Evolutionary conservation across 108 stramenopile genomes (phyloP).

Genomic region (Epithemia pelagica): DNA sequence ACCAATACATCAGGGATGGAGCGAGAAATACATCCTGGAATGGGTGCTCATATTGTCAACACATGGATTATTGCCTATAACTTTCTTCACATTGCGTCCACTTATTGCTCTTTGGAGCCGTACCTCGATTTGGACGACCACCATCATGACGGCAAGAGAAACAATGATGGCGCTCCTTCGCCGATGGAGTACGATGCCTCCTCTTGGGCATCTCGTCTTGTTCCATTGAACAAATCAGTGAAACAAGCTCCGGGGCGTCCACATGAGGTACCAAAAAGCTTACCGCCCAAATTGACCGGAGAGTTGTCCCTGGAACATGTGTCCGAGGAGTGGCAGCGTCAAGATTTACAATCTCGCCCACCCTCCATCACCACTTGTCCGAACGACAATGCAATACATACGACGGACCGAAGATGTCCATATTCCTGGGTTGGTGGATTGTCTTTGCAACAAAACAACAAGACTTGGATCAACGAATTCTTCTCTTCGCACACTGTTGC

Average conservation of each 20-base stretch:
- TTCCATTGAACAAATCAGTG: conserved; percentile 10
- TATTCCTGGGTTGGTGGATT: conserved; percentile 63
- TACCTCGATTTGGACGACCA: neutral
- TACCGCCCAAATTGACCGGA: conserved; percentile 57
- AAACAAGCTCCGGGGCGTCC: conserved; percentile 32
- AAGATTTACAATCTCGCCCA: neutral
- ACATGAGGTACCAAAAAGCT: conserved; percentile 37
- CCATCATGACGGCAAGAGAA: neutral
- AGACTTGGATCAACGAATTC: conserved; percentile 39
- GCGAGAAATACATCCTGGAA: conserved; percentile 72
- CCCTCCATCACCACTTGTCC: neutral
- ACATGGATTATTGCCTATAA: conserved; percentile 61
- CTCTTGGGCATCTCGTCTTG: neutral
- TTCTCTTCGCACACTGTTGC: conserved; percentile 25
- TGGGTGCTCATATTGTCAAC: conserved; percentile 65
- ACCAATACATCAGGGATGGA: no score
- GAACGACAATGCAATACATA: no score
- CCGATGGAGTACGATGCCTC: neutral
- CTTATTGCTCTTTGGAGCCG: conserved; percentile 40
- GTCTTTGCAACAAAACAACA: conserved; percentile 42
- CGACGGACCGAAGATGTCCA: conserved; percentile 37
- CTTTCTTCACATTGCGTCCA: conserved; percentile 57
- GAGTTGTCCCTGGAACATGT: conserved; percentile 55
- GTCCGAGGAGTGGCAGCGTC: conserved; percentile 36
- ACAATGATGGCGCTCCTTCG: neutral